Evolutionary conservation across 2,329 filamentous ascomycete genomes (phyloP), one percentile per base, ranked within the genome.

Genomic region (Pseudocercospora macadamiae): DNA sequence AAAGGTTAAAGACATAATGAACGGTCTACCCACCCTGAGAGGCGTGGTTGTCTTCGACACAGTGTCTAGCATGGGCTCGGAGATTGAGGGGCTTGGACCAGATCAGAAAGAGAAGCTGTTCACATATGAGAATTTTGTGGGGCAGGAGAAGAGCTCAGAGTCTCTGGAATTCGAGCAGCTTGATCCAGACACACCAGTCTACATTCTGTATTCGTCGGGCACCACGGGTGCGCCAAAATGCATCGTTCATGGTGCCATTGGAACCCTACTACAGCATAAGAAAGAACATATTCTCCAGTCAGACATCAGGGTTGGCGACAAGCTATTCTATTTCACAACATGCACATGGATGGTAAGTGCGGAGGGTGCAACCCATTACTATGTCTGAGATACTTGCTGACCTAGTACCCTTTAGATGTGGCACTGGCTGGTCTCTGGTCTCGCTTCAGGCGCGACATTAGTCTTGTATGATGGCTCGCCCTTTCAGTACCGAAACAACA

Each of bases 271-370:
- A 51, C 93, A 97, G 74, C 95, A 97, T 79, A 97, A 97, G 77
- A 99, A 99, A 73, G 95, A 97, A 73, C 93, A 96, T 71, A 83
- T 89, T 47, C 81, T 97, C 2, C 93, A 97, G 72, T 90, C 89
- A 73, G 91, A 92, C 19, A 86, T 99, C 63, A 81, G 83, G 7
- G 83, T 88, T 0, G 79, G 81, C 2, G 90, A 92, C 39, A 84
- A 88, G 18, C 82, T 97, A 70, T 90, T 97, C 74, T 97, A 97
- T 78, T 97, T 93, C 77, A 96, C 92, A 1, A 97, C 93, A 3
- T 92, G 89, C 9, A 96, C 91, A 0, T 97, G 93, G 95, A 97
- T 99, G 93, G n/a, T n/a, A n/a, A n/a, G n/a, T n/a, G n/a, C n/a
- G n/a, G n/a, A n/a, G n/a, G n/a, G n/a, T n/a, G n/a, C n/a, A n/a